phyloP scores from a whole-genome alignment of 2,329 filamentous ascomycete species.

The Gaeumannomyces tritici region DNA sequence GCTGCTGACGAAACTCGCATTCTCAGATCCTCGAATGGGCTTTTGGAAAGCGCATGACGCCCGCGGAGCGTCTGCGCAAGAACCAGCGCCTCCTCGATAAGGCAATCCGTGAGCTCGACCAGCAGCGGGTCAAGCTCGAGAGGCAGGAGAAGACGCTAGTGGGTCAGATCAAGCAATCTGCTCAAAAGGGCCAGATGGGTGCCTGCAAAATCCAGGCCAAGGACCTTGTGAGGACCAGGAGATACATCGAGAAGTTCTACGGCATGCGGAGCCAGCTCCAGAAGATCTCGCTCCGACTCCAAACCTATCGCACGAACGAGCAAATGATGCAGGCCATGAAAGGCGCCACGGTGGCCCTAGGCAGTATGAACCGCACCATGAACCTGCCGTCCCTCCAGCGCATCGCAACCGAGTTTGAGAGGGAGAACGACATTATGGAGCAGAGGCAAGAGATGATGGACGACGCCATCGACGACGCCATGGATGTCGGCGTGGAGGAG shows the following conservation, averaged over 20 bases:
- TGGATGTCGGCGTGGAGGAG: slow-evolving; percentile 81
- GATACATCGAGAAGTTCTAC: slow-evolving; percentile 98
- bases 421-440: slow-evolving; percentile 99
- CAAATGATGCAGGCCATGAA: slow-evolving; percentile 99
- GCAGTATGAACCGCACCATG: slow-evolving; percentile 97
- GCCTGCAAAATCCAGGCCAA: slow-evolving; percentile 98
- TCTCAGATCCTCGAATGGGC: slow-evolving; percentile 94
- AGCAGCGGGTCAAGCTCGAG: slow-evolving; percentile 90
- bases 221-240: slow-evolving; percentile 83
- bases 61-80: slow-evolving; percentile 80
- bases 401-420: slow-evolving; percentile 98
- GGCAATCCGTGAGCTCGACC: slow-evolving; percentile 90
- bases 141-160: slow-evolving; percentile 98
- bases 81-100: slow-evolving; percentile 96
- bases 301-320: slow-evolving; percentile 97
- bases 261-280: slow-evolving; percentile 96
- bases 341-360: slow-evolving; percentile 82
- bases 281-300: slow-evolving; percentile 87
- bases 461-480: slow-evolving; percentile 94
- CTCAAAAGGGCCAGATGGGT: slow-evolving; percentile 97
- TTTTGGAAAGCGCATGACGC: slow-evolving; percentile 98
- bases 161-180: slow-evolving; percentile 93
- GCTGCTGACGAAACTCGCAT: background rate
- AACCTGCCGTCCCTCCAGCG: slow-evolving; percentile 90
- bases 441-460: slow-evolving; percentile 99